These are phyloP conservation scores for Nicotiana noctiflora DNA, from an alignment of 257 asterid genomes.

Conservation along the genomic window DNA sequence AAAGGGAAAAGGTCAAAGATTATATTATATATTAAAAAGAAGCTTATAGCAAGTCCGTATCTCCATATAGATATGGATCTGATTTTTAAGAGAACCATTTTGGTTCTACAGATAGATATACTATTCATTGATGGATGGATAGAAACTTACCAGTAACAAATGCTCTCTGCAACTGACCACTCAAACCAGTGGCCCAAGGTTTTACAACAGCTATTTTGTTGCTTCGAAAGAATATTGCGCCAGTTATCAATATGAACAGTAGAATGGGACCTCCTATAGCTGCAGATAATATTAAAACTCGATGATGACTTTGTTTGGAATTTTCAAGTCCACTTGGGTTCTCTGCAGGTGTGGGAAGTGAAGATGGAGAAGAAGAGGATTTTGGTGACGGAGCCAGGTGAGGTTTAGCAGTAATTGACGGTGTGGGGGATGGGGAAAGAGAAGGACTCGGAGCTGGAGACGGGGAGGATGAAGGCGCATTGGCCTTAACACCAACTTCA, in stretches of 20 bases:
- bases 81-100: not conserved
- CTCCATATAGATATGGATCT: not conserved
- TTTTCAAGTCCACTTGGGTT: slow-evolving; percentile 10
- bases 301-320: slow-evolving; percentile 9
- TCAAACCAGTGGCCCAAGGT: slow-evolving; percentile 93
- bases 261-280: slow-evolving; percentile 53
- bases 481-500: not conserved
- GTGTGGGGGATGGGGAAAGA: slow-evolving; percentile 31
- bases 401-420: slow-evolving; percentile 14
- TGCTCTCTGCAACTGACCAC: slow-evolving; percentile 91
- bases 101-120: not conserved
- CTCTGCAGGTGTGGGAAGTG: slow-evolving; percentile 21
- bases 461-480: slow-evolving; percentile 11
- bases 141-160: slow-evolving; percentile 56
- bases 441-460: slow-evolving; percentile 9
- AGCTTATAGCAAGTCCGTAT: not conserved
- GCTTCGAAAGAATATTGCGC: slow-evolving; percentile 26
- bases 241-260: slow-evolving; percentile 27
- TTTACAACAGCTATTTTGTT: slow-evolving; percentile 69
- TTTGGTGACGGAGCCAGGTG: slow-evolving; percentile 23
- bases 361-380: slow-evolving; percentile 29
- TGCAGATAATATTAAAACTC: slow-evolving; percentile 26
- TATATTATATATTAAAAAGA: not conserved
- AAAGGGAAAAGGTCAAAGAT: not conserved
- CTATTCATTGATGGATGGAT: not conserved